Percentiles rank a stretch among this genome's conserved stretches.
These are phyloP conservation scores for Acephala macrosclerotiorum DNA, from an alignment of 2,329 filamentous ascomycete genomes.

Conservation along the genomic window DNA sequence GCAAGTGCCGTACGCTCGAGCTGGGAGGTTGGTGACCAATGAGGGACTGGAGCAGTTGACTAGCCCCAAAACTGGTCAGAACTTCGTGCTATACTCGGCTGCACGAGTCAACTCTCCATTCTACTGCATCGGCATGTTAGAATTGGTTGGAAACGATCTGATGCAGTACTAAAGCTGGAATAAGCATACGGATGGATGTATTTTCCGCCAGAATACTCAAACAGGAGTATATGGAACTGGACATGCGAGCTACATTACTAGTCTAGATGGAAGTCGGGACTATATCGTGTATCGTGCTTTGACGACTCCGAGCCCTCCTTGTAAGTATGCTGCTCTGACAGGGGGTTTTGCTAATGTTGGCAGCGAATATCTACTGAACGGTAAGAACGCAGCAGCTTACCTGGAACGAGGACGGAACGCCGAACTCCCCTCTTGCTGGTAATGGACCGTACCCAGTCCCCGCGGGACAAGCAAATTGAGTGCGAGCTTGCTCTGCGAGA, in stretches of 20 bases:
- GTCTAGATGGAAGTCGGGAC: conserved; percentile 2
- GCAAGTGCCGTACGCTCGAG: conserved; percentile 8
- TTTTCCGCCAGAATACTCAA: not conserved
- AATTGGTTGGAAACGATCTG: conserved; percentile 3
- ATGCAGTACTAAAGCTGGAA: conserved; percentile 8
- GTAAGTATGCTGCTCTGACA: not conserved
- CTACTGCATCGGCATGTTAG: conserved; percentile 2
- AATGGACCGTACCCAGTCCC: not conserved
- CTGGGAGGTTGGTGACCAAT: not conserved
- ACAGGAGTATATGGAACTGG: not conserved
- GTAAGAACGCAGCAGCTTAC: not conserved
- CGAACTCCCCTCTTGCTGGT: not conserved
- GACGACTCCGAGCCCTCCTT: not conserved
- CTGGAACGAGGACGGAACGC: not conserved
- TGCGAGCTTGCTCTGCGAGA: not conserved
- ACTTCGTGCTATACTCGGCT: not conserved
- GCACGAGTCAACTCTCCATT: not conserved
- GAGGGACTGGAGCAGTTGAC: not conserved
- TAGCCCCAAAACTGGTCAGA: not conserved
- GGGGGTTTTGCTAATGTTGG: not conserved
- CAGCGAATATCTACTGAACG: conserved; percentile 1
- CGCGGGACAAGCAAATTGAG: not conserved
- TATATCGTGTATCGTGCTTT: conserved; percentile 4
- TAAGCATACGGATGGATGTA: conserved; percentile 2
- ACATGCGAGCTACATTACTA: not conserved